A percentile compares a stretch with the other conserved stretches of the same genome.
phyloP scores from a whole-genome alignment of 306 rosid species.

The Elaeagnus macrophylla region DNA sequence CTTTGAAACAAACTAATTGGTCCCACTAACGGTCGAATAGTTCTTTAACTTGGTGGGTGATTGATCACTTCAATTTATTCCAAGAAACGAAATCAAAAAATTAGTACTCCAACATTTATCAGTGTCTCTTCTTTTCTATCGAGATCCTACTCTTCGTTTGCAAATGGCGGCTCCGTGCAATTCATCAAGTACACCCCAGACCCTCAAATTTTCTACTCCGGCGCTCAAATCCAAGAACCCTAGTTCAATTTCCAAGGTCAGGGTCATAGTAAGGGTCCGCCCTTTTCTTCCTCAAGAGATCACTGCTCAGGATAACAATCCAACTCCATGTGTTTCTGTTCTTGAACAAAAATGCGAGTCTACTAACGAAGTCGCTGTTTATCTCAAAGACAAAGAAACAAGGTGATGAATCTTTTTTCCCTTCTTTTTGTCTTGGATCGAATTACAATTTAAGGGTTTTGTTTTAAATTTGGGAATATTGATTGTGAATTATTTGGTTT shows the following conservation, averaged over 20 bases:
- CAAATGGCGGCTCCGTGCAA: slow-evolving; percentile 22
- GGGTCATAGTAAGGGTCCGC: slow-evolving; percentile 76
- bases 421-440: background rate
- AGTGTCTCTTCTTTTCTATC: slow-evolving; percentile 11
- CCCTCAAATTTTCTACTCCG: slow-evolving; percentile 25
- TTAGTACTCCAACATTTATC: background rate
- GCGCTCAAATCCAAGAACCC: slow-evolving; percentile 16
- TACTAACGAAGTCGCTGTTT: slow-evolving; percentile 42
- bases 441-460: background rate
- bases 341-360: slow-evolving; percentile 29
- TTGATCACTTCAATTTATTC: background rate
- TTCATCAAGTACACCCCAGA: slow-evolving; percentile 8
- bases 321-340: slow-evolving; percentile 46
- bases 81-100: background rate
- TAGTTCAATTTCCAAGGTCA: slow-evolving; percentile 47
- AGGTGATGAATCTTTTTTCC: slow-evolving; percentile 36
- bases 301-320: slow-evolving; percentile 20
- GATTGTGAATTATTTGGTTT: background rate
- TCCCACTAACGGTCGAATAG: slow-evolving; percentile 31
- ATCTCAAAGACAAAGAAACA: slow-evolving; percentile 65
- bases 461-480: slow-evolving; percentile 1
- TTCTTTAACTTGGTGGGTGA: slow-evolving; percentile 1
- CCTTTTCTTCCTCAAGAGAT: slow-evolving; percentile 62
- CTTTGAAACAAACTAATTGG: background rate
- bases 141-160: background rate